Conservation (phyloP, 2,329 filamentous ascomycete species). For the Xylaria hypoxylon region DNA sequence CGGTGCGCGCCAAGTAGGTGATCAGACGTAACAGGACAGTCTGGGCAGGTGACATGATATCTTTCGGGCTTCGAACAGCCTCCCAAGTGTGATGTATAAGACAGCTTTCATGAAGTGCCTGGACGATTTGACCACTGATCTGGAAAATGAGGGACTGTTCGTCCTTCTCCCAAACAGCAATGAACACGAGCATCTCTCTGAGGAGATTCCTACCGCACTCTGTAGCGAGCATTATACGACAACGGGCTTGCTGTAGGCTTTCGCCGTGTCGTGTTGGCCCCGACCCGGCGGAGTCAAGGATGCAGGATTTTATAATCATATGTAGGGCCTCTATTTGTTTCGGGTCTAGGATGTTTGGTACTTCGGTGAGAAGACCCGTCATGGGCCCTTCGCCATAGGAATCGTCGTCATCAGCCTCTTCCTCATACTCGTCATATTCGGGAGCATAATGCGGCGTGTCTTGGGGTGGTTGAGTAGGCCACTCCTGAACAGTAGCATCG, state of each 20-base stretch:
- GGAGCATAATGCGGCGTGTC: conserved; percentile 55
- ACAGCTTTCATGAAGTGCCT: conserved; percentile 89
- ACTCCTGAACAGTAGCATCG: conserved; percentile 47
- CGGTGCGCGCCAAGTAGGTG: conserved; percentile 84
- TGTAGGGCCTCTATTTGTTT: conserved; percentile 96
- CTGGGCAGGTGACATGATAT: conserved; percentile 95
- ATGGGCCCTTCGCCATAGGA: conserved; percentile 83
- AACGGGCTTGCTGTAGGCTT: conserved; percentile 90
- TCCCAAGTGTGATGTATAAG: conserved; percentile 93
- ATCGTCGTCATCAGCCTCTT: conserved; percentile 72
- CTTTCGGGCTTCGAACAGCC: conserved; percentile 89
- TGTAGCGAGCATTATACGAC: conserved; percentile 87
- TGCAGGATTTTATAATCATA: conserved; percentile 97
- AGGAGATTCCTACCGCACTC: conserved; percentile 92
- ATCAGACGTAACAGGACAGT: conserved; percentile 91
- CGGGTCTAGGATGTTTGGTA: conserved; percentile 92
- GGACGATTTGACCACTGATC: conserved; percentile 94
- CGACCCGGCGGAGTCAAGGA: conserved; percentile 83
- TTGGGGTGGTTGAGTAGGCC: conserved; percentile 56
- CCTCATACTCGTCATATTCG: conserved; percentile 65
- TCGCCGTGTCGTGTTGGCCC: conserved; percentile 74
- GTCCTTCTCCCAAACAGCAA: conserved; percentile 95
- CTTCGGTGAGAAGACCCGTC: conserved; percentile 88
- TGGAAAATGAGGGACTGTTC: conserved; percentile 96
- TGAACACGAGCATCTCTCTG: conserved; percentile 92